Evolutionary conservation across 2,329 filamentous ascomycete species (phyloP).

Genomic region (Hymenoscyphus scutula): DNA sequence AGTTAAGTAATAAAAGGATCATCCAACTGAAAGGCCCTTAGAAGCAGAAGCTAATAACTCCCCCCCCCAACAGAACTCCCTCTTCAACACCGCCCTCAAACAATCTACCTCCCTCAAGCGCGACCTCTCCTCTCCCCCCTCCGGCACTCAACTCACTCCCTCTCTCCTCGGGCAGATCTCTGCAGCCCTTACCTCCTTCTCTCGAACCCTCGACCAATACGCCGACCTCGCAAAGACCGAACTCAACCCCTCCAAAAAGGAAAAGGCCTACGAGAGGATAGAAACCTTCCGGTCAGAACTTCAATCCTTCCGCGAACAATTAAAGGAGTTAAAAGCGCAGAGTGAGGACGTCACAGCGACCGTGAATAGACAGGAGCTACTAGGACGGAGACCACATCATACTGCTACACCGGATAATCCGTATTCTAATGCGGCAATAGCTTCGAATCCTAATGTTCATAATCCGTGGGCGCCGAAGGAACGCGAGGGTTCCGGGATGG

Average conservation of each 20-base stretch:
- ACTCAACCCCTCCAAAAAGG: slow-evolving; percentile 84
- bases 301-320: slow-evolving; percentile 71
- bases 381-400: slow-evolving; percentile 84
- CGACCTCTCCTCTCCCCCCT: slow-evolving; percentile 66
- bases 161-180: slow-evolving; percentile 71
- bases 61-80: slow-evolving; percentile 41
- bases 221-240: slow-evolving; percentile 60
- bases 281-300: slow-evolving; percentile 84
- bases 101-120: slow-evolving; percentile 44
- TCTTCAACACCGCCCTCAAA: slow-evolving; percentile 72
- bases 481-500: slow-evolving; percentile 32
- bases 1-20: background rate
- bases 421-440: slow-evolving; percentile 61
- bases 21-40: background rate
- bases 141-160: slow-evolving; percentile 54
- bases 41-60: slow-evolving; percentile 20
- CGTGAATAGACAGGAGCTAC: slow-evolving; percentile 72
- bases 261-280: slow-evolving; percentile 83
- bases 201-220: slow-evolving; percentile 75
- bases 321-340: slow-evolving; percentile 73
- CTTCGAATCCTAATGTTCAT: slow-evolving; percentile 19
- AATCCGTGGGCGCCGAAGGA: slow-evolving; percentile 34
- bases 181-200: slow-evolving; percentile 75
- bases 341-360: slow-evolving; percentile 70
- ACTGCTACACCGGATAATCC: slow-evolving; percentile 84